phyloP scores from a whole-genome alignment of 106 monocot genomes.

The Triglochin maritima region DNA sequence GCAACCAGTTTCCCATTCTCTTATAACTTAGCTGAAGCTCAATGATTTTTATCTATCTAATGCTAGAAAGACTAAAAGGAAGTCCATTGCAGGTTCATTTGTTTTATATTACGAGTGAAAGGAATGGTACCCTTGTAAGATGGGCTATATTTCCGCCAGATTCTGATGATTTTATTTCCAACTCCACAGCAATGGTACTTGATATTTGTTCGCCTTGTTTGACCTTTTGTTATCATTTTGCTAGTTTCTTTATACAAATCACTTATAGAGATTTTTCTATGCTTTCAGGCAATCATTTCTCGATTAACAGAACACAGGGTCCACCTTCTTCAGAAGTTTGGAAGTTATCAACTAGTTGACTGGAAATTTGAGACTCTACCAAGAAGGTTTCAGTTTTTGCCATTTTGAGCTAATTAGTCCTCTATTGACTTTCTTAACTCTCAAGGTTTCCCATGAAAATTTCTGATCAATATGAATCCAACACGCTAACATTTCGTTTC shows the following conservation, averaged over 20 bases:
- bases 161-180: constrained; percentile 43
- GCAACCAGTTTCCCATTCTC: background rate
- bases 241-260: background rate
- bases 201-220: background rate
- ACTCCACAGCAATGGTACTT: constrained; percentile 54
- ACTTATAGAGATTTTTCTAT: background rate
- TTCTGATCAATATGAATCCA: no score
- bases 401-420: background rate
- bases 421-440: no score
- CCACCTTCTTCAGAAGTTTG: constrained; percentile 64
- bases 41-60: background rate
- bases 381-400: constrained; percentile 30
- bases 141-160: constrained; percentile 57
- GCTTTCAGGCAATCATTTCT: constrained; percentile 61
- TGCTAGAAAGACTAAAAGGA: background rate
- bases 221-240: background rate
- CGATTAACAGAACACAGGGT: constrained; percentile 60
- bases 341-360: constrained; percentile 59
- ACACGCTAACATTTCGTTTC: no score
- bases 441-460: no score
- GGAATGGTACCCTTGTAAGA: constrained; percentile 46
- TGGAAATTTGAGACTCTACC: constrained; percentile 78
- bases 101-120: constrained; percentile 31
- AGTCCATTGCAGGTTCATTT: constrained; percentile 43
- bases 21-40: background rate